Percentiles rank a stretch among this genome's conserved stretches.
Conservation (phyloP, 345 rosid species). For the Chamaenerion angustifolium region DNA sequence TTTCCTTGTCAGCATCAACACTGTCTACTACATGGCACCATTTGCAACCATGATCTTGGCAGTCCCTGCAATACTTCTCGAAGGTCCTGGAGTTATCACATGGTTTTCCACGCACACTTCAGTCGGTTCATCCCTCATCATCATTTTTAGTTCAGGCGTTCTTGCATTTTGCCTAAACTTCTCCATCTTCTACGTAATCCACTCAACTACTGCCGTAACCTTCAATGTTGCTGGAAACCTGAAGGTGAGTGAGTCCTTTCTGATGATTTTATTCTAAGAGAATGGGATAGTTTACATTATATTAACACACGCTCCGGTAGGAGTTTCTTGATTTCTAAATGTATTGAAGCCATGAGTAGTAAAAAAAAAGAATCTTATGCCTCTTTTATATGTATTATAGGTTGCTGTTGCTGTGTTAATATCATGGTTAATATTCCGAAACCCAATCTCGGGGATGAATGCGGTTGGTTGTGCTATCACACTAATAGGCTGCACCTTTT, state of each 20-base stretch:
- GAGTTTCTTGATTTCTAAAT: no score
- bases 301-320: no score
- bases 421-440: slow-evolving; percentile 86
- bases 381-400: slow-evolving; percentile 19
- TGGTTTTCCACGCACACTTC: slow-evolving; percentile 60
- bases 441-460: slow-evolving; percentile 78
- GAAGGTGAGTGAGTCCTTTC: slow-evolving; percentile 64
- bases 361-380: no score
- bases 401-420: slow-evolving; percentile 92
- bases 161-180: slow-evolving; percentile 95
- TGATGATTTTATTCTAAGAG: not conserved
- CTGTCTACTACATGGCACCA: slow-evolving; percentile 99
- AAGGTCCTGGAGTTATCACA: slow-evolving; percentile 69
- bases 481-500: slow-evolving; percentile 84
- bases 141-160: slow-evolving; percentile 82
- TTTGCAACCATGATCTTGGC: slow-evolving; percentile 91
- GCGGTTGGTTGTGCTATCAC: slow-evolving; percentile 93
- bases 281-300: slow-evolving; percentile 1
- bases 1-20: slow-evolving; percentile 55
- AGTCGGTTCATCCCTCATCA: slow-evolving; percentile 46
- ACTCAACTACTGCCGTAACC: slow-evolving; percentile 97
- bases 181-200: slow-evolving; percentile 95
- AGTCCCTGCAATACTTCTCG: slow-evolving; percentile 71
- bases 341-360: no score
- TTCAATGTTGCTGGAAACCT: slow-evolving; percentile 98